Conservation (phyloP, 306 rosid species). For the Phaseolus lunatus region DNA sequence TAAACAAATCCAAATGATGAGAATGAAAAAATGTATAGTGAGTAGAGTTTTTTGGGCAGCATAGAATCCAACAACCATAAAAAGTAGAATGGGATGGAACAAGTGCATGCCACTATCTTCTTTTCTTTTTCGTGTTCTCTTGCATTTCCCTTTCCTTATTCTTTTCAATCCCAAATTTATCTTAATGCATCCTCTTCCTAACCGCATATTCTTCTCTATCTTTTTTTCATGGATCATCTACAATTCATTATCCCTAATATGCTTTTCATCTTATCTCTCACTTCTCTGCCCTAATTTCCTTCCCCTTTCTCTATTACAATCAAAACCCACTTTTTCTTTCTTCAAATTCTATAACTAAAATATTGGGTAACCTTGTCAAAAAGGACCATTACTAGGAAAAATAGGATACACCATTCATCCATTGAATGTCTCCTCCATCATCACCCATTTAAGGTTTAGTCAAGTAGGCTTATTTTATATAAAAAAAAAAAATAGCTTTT, state of each 20-base stretch:
- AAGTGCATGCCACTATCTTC: slow-evolving; percentile 40
- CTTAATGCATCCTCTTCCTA: too few species aligned
- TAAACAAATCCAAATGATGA: too few species aligned
- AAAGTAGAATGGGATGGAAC: slow-evolving; percentile 26
- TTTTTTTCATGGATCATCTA: slow-evolving; percentile 18
- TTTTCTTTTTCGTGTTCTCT: neutral
- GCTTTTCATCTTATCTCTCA: neutral
- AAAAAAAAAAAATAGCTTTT: neutral
- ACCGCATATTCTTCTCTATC: neutral
- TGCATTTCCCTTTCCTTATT: too few species aligned
- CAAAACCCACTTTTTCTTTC: neutral
- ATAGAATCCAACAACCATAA: neutral
- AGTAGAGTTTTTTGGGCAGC: slow-evolving; percentile 15
- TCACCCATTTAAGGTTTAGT: neutral
- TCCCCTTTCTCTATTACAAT: slow-evolving; percentile 9
- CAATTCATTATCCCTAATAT: slow-evolving; percentile 20
- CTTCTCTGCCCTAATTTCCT: neutral
- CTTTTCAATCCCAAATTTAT: too few species aligned
- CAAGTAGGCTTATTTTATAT: neutral
- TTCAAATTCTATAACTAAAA: neutral
- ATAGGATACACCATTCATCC: neutral
- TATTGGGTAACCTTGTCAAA: neutral
- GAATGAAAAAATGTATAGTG: neutral
- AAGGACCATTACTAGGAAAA: neutral
- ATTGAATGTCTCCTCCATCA: too few species aligned